These are phyloP conservation scores for Picochlorum sp. DNA, from an alignment of 139 green algal species.

Conservation along the genomic window DNA sequence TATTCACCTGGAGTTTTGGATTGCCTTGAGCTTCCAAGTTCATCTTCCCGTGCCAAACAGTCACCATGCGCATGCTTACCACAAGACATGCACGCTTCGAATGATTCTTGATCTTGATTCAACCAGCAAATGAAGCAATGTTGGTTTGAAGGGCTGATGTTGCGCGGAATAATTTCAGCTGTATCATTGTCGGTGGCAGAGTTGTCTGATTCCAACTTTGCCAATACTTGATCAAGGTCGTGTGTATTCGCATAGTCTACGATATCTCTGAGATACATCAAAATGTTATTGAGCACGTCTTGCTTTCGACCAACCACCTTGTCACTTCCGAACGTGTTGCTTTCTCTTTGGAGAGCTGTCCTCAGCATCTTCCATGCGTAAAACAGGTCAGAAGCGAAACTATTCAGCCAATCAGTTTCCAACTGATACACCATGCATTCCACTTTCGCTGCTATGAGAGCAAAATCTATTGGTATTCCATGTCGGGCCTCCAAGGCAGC, in stretches of 20 bases:
- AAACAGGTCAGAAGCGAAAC: conserved; percentile 42
- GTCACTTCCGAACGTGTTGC: conserved; percentile 18
- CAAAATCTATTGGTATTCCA: conserved; percentile 27
- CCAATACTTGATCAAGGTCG: too few species aligned
- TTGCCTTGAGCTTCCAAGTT: not conserved
- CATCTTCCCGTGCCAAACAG: not conserved
- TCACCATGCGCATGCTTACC: not conserved
- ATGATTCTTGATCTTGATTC: not conserved
- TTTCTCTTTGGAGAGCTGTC: conserved; percentile 20
- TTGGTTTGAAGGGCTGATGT: conserved; percentile 3
- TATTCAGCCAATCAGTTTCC: conserved; percentile 22
- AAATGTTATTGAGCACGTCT: not conserved
- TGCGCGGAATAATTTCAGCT: conserved; percentile 16
- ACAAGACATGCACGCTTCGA: not conserved
- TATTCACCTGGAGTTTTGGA: too few species aligned
- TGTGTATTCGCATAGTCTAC: too few species aligned
- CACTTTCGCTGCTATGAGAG: conserved; percentile 15
- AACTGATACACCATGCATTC: conserved; percentile 28
- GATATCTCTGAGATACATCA: too few species aligned
- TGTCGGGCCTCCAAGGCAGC: conserved; percentile 24
- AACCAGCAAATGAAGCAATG: conserved; percentile 2
- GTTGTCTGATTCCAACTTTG: not conserved
- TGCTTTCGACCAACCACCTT: conserved; percentile 10
- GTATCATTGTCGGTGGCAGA: not conserved
- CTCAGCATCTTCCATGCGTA: conserved; percentile 35